Evolutionary conservation across 371 early-diverging fungal species (phyloP).

Genomic region (Phascolomyces articulosus): DNA sequence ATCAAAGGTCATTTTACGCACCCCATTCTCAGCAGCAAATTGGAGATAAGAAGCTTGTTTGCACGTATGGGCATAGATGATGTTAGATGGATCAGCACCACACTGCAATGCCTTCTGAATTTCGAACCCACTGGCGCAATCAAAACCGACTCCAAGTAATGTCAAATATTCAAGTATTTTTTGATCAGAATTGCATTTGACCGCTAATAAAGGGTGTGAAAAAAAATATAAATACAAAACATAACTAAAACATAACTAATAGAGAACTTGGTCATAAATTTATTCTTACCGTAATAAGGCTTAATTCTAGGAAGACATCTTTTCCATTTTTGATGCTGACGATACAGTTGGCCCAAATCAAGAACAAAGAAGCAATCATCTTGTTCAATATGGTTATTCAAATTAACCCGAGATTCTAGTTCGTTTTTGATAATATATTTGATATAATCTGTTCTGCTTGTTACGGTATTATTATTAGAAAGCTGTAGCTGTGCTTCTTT

Average conservation of each 20-base stretch:
- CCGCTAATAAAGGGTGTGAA: conserved; percentile 55
- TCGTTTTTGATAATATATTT: not conserved
- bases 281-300: conserved; percentile 90
- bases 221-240: no score
- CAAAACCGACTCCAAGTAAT: conserved; percentile 88
- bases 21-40: conserved; percentile 76
- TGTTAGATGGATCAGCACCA: conserved; percentile 77
- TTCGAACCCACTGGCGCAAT: conserved; percentile 89
- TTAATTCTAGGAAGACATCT: conserved; percentile 84
- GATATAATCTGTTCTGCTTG: not conserved
- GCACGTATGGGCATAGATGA: conserved; percentile 98
- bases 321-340: conserved; percentile 86
- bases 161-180: conserved; percentile 81
- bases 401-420: not conserved
- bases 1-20: conserved; percentile 96
- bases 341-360: conserved; percentile 86
- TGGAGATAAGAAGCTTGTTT: conserved; percentile 94
- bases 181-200: conserved; percentile 96
- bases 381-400: not conserved
- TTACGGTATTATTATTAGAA: no score
- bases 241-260: no score
- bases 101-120: conserved; percentile 80
- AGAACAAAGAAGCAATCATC: conserved; percentile 93
- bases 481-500: no score
- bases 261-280: no score